These are phyloP conservation scores for Neofusicoccum parvum DNA, from an alignment of 2,329 filamentous ascomycete species.

Conservation along the genomic window DNA sequence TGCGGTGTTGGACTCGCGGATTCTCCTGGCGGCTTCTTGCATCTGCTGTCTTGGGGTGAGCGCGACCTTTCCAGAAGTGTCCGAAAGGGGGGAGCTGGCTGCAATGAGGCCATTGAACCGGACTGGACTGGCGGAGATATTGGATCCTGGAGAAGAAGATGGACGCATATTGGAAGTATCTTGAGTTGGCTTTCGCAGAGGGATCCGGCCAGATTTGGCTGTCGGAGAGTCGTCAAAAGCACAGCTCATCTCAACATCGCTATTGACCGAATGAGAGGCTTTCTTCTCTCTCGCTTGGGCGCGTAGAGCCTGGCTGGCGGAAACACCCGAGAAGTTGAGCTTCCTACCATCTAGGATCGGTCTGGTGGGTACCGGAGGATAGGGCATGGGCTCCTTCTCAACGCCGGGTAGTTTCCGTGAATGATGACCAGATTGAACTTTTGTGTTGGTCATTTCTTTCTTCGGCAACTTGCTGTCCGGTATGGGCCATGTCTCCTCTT, in stretches of 20 bases:
- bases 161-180: too few relatives aligned
- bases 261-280: neutral
- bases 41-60: neutral
- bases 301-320: neutral
- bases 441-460: neutral
- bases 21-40: neutral
- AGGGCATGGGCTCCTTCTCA: neutral
- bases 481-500: neutral
- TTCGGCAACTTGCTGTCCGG: neutral
- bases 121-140: neutral
- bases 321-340: neutral
- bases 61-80: neutral
- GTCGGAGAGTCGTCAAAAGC: neutral
- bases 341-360: neutral
- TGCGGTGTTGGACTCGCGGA: neutral
- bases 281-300: neutral
- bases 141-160: neutral
- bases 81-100: neutral
- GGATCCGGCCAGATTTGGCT: neutral
- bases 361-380: neutral
- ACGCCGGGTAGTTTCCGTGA: neutral
- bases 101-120: too few relatives aligned
- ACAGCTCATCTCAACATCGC: neutral
- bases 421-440: too few relatives aligned
- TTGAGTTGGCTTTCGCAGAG: neutral